phyloP scores from a whole-genome alignment of 441 rosid genomes.

The Euphorbia schlechtendalii region DNA sequence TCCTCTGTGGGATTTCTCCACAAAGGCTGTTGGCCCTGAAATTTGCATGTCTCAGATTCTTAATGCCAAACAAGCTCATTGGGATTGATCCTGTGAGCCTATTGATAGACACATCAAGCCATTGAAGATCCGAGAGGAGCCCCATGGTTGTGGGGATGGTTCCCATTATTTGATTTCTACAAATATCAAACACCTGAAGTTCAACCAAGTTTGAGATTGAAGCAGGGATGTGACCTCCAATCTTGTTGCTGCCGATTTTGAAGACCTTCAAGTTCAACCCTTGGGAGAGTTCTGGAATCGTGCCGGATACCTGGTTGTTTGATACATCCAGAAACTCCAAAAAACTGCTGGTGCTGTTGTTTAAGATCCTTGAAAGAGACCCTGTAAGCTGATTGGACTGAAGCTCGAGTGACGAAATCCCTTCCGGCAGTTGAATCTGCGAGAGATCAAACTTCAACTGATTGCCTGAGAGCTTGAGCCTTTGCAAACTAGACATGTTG shows the following conservation, averaged over 20 bases:
- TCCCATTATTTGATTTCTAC: conserved; percentile 73
- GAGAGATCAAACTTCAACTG: conserved; percentile 59
- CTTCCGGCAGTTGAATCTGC: conserved; percentile 49
- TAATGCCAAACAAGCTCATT: conserved; percentile 48
- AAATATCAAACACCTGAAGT: conserved; percentile 59
- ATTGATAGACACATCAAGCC: conserved; percentile 83
- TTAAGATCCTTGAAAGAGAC: conserved; percentile 55
- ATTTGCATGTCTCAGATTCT: conserved; percentile 55
- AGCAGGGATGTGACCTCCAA: conserved; percentile 64
- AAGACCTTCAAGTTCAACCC: conserved; percentile 60
- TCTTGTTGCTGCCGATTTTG: conserved; percentile 68
- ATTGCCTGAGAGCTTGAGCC: conserved; percentile 65
- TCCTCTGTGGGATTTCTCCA: conserved; percentile 91
- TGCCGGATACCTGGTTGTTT: conserved; percentile 60
- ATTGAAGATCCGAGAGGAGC: conserved; percentile 44
- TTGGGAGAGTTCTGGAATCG: conserved; percentile 56
- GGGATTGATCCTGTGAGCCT: conserved; percentile 69
- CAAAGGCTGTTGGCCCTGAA: conserved; percentile 86
- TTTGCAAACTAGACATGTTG: conserved; percentile 58
- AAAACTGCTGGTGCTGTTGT: conserved; percentile 67
- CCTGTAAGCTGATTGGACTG: conserved; percentile 63
- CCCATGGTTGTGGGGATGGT: conserved; percentile 65
- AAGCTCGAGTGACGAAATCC: conserved; percentile 50
- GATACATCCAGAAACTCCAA: conserved; percentile 66
- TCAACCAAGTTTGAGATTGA: conserved; percentile 69